A percentile compares a stretch with the other conserved stretches of the same genome.
phyloP scores from a whole-genome alignment of 805 yeast genomes.

The Candida sphagnicola region DNA sequence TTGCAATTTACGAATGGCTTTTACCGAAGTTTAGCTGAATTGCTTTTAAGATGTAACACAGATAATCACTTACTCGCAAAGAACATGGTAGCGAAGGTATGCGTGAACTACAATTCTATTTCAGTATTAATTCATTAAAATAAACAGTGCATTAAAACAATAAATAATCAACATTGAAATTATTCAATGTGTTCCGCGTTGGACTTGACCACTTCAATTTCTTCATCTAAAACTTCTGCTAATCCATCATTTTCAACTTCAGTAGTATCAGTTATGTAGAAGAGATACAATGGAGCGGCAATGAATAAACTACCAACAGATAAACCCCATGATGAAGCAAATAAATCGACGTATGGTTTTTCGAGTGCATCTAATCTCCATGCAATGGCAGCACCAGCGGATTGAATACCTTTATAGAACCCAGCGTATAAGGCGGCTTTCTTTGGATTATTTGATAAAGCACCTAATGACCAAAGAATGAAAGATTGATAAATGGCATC shows the following conservation, averaged over 20 bases:
- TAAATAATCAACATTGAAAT: conserved; percentile 1
- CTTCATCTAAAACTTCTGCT: conserved; percentile 17
- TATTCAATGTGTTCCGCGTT: conserved; percentile 10
- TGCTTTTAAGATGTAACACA: too few relatives aligned
- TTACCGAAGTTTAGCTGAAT: too few relatives aligned
- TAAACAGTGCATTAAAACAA: neutral
- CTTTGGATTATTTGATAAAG: conserved; percentile 54
- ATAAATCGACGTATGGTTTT: conserved; percentile 35
- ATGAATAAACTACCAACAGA: conserved; percentile 44
- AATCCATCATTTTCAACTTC: conserved; percentile 29
- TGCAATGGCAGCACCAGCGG: conserved; percentile 59
- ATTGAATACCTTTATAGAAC: conserved; percentile 60
- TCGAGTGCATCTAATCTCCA: conserved; percentile 53
- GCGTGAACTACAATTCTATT: too few relatives aligned
- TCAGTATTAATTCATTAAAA: too few relatives aligned
- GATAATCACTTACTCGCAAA: too few relatives aligned
- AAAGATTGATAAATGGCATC: conserved; percentile 61
- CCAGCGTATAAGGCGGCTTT: conserved; percentile 56
- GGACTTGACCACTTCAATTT: conserved; percentile 23
- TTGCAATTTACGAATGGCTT: too few relatives aligned
- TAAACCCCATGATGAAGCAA: conserved; percentile 52
- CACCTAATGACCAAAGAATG: conserved; percentile 57
- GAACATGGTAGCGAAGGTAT: too few relatives aligned
- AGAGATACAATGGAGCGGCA: conserved; percentile 45
- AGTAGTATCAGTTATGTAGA: conserved; percentile 43